A percentile compares a stretch with the other conserved stretches of the same genome.
phyloP scores from a whole-genome alignment of 2,329 filamentous ascomycete species.

The Aspergillus udagawae region DNA sequence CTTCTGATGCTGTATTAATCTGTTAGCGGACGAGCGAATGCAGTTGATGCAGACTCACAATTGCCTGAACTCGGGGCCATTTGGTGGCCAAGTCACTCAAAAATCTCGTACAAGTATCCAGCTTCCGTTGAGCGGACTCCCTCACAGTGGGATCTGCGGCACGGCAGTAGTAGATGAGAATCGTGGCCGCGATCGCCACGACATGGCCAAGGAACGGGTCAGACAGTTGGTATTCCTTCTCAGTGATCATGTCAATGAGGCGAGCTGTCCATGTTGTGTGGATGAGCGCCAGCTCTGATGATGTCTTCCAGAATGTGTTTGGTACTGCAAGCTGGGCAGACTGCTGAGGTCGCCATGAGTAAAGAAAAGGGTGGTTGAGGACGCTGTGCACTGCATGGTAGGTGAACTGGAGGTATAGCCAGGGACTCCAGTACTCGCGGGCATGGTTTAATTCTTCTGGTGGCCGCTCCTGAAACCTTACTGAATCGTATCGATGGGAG shows the following conservation, averaged over 20 bases:
- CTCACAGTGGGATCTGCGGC: not conserved
- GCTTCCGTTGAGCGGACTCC: not conserved
- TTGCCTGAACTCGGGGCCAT: not conserved
- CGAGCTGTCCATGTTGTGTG: not conserved
- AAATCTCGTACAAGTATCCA: not conserved
- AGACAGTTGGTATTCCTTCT: not conserved
- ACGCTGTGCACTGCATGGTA: conserved; percentile 29
- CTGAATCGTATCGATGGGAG: not conserved
- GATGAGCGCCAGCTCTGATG: not conserved
- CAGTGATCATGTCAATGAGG: not conserved
- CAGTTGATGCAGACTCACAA: not conserved
- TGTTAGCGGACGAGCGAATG: not conserved
- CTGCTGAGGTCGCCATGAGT: not conserved
- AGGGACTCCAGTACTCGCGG: conserved; percentile 28
- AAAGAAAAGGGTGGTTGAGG: conserved; percentile 30
- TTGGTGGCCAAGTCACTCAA: not conserved
- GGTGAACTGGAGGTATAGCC: conserved; percentile 28
- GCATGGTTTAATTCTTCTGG: conserved; percentile 7
- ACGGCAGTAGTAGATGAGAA: not conserved
- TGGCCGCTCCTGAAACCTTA: not conserved
- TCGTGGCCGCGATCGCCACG: not conserved
- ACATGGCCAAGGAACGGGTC: not conserved
- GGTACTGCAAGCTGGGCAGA: not conserved
- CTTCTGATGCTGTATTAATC: not conserved
- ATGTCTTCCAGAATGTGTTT: not conserved